A percentile compares a stretch with the other conserved stretches of the same genome.
These are phyloP conservation scores for Colletotrichum camelliae DNA, from an alignment of 2,329 filamentous ascomycete species.

Conservation along the genomic window DNA sequence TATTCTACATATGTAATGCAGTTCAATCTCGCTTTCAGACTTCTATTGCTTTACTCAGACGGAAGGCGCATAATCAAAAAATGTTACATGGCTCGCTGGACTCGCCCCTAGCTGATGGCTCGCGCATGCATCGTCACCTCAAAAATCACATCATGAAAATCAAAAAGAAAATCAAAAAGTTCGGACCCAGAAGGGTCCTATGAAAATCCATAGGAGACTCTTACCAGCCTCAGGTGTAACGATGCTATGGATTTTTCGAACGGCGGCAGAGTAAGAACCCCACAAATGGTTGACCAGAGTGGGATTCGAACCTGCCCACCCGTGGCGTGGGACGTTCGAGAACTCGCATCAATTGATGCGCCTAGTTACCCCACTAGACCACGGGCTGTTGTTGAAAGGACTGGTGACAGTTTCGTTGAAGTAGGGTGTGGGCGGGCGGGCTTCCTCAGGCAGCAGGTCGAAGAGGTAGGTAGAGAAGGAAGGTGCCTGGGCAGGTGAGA, in stretches of 20 bases:
- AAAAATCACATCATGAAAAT: accelerated
- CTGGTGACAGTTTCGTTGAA: not conserved
- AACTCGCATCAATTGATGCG: not conserved
- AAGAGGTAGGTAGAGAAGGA: not conserved
- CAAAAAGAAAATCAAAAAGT: not conserved
- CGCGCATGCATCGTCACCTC: not conserved
- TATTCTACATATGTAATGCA: accelerated
- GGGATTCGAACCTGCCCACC: not conserved
- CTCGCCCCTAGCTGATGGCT: accelerated
- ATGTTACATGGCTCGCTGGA: accelerated
- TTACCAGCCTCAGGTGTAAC: not conserved
- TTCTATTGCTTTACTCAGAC: accelerated
- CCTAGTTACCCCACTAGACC: not conserved
- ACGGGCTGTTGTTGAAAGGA: not conserved
- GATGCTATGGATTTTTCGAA: not conserved
- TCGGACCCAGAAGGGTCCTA: not conserved
- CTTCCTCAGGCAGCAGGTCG: not conserved
- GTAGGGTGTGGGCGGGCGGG: not conserved
- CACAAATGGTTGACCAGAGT: not conserved
- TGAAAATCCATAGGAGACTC: not conserved
- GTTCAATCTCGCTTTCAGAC: accelerated
- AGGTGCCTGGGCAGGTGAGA: not conserved
- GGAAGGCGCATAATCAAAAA: not conserved
- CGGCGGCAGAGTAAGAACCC: not conserved
- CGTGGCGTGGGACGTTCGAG: not conserved